Conservation (phyloP, 768 basidiomycete species). For the Tylopilus intermedius region DNA sequence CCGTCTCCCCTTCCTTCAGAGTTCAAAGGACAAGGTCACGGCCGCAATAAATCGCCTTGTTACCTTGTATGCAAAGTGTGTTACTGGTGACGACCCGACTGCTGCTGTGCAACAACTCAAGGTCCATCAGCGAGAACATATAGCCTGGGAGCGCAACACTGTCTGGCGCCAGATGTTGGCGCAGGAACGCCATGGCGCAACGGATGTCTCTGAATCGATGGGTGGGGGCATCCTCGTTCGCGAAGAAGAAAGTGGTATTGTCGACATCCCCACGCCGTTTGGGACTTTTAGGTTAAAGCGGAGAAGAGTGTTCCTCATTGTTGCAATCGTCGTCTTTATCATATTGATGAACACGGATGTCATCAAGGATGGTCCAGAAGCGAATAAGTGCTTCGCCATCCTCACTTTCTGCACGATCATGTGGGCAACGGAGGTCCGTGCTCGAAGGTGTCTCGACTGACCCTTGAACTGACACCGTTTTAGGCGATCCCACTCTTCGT, state of each 20-base stretch:
- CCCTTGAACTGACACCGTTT: background rate
- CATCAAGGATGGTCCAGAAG: constrained; percentile 55
- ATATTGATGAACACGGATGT: constrained; percentile 55
- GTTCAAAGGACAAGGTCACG: constrained; percentile 59
- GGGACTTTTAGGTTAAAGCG: constrained; percentile 63
- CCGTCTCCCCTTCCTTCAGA: constrained; percentile 61
- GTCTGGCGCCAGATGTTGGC: constrained; percentile 97
- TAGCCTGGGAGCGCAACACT: constrained; percentile 96
- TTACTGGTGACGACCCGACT: constrained; percentile 63
- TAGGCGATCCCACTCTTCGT: constrained; percentile 96
- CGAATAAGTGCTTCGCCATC: constrained; percentile 88
- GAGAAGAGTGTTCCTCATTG: constrained; percentile 51
- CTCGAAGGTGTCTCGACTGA: background rate
- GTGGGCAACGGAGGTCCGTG: constrained; percentile 91
- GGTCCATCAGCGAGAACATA: constrained; percentile 84
- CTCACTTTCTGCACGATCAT: constrained; percentile 85
- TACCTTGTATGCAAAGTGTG: constrained; percentile 79
- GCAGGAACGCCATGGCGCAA: constrained; percentile 60
- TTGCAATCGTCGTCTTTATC: constrained; percentile 57
- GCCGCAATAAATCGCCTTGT: constrained; percentile 54
- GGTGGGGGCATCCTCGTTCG: constrained; percentile 46
- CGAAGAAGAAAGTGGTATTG: constrained; percentile 33
- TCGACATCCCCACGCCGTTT: constrained; percentile 55
- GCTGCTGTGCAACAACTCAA: constrained; percentile 78
- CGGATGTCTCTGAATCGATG: constrained; percentile 30